A percentile compares a stretch with the other conserved stretches of the same genome.
Evolutionary conservation across 345 rosid genomes (phyloP).

Genomic region (Toxicodendron radicans): DNA sequence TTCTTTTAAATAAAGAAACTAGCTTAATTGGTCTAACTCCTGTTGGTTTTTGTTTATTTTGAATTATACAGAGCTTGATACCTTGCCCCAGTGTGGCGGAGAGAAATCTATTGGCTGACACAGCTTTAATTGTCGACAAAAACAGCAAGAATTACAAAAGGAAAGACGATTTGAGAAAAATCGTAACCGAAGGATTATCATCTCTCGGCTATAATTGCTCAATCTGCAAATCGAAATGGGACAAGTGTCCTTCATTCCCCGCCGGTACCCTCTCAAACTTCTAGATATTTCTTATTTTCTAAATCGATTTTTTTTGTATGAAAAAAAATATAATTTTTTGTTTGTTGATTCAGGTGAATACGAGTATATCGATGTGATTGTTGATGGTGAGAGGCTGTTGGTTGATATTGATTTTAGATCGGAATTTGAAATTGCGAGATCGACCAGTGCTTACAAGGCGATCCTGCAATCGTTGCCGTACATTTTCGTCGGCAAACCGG

Average conservation of each 20-base stretch:
- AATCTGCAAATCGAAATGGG: slow-evolving; percentile 96
- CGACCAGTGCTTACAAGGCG: slow-evolving; percentile 70
- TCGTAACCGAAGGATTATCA: slow-evolving; percentile 57
- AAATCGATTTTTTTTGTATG: too few species aligned
- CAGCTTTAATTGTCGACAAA: slow-evolving; percentile 76
- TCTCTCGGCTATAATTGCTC: slow-evolving; percentile 70
- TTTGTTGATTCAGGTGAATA: slow-evolving; percentile 61
- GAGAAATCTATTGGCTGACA: slow-evolving; percentile 80
- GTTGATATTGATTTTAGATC: slow-evolving; percentile 90
- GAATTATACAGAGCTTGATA: slow-evolving; percentile 56
- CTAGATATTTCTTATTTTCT: not conserved
- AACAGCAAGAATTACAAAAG: slow-evolving; percentile 65
- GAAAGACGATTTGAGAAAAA: slow-evolving; percentile 71
- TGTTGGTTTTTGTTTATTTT: not conserved
- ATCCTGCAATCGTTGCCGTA: slow-evolving; percentile 73
- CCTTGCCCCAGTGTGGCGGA: slow-evolving; percentile 67
- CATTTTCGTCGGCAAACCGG: slow-evolving; percentile 84
- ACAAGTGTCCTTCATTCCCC: slow-evolving; percentile 63
- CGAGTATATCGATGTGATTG: slow-evolving; percentile 83
- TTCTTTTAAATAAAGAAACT: too few species aligned
- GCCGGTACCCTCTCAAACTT: slow-evolving; percentile 50
- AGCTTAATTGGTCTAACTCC: too few species aligned
- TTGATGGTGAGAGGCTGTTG: slow-evolving; percentile 62
- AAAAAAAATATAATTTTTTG: not conserved
- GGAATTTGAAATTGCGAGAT: slow-evolving; percentile 90